Percentiles rank a stretch among this genome's conserved stretches.
Evolutionary conservation across 169 alveolate genomes (phyloP).

Genomic region (Plasmodium vivax): DNA sequence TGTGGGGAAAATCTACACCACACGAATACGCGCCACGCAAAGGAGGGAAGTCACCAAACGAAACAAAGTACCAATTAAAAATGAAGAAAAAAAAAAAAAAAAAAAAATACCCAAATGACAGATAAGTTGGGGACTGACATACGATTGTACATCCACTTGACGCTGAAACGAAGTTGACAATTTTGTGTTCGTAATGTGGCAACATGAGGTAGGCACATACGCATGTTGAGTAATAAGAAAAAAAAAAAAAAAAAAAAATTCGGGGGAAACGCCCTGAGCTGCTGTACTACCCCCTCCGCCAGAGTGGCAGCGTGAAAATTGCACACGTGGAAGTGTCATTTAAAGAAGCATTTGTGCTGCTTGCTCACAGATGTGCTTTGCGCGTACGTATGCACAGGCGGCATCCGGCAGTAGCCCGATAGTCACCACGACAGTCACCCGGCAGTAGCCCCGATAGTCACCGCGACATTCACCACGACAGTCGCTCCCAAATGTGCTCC

Average conservation of each 20-base stretch:
- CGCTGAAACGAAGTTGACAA: background rate
- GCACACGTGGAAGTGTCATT: background rate
- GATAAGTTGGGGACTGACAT: background rate
- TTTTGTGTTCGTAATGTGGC: background rate
- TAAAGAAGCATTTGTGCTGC: background rate
- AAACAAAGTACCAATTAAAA: background rate
- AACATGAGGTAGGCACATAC: background rate
- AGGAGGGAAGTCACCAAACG: background rate
- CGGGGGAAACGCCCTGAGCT: background rate
- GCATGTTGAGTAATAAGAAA: background rate
- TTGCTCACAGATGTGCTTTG: background rate
- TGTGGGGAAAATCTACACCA: background rate
- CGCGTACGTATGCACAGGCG: background rate
- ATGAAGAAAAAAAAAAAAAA: background rate
- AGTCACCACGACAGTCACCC: no score
- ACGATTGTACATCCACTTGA: background rate
- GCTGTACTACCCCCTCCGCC: background rate
- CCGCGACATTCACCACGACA: background rate
- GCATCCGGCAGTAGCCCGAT: no score
- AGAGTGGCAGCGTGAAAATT: background rate
- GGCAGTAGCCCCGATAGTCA: background rate
- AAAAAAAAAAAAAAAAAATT: no score
- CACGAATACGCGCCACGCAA: background rate
- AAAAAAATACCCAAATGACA: background rate
- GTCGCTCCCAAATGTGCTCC: background rate